Percentiles rank a stretch among this genome's conserved stretches.
phyloP scores from a whole-genome alignment of 208 protist genomes.

The Crithidia acanthocephali region DNA sequence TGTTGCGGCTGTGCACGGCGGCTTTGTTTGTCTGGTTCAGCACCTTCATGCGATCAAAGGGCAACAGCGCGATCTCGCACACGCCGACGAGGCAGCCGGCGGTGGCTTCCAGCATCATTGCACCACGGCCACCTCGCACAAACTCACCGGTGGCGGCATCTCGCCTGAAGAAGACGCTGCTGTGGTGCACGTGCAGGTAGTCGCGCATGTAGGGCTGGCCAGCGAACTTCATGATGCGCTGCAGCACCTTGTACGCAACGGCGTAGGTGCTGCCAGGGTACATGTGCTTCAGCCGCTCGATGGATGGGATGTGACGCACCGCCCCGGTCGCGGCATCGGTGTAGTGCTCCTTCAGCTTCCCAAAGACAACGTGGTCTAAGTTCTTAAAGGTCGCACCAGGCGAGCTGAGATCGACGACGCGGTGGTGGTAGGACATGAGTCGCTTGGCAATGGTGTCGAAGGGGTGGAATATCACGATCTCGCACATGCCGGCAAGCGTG shows the following conservation, averaged over 20 bases:
- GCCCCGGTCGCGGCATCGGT: conserved; percentile 9
- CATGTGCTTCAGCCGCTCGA: conserved; percentile 58
- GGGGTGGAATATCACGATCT: conserved; percentile 87
- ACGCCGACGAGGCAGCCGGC: conserved; percentile 60
- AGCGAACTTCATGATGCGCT: conserved; percentile 81
- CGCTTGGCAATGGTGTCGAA: conserved; percentile 90
- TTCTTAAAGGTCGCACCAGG: conserved; percentile 32
- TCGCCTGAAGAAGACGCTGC: conserved; percentile 36
- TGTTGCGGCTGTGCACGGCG: conserved; percentile 38
- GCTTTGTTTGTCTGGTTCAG: conserved; percentile 74
- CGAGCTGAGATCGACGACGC: conserved; percentile 47
- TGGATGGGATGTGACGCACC: conserved; percentile 29
- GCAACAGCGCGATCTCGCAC: conserved; percentile 68
- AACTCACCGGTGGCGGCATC: conserved; percentile 22
- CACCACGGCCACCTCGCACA: conserved; percentile 35
- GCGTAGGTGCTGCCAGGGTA: conserved; percentile 79
- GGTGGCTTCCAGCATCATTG: conserved; percentile 56
- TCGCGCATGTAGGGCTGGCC: conserved; percentile 79
- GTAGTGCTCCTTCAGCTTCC: conserved; percentile 39
- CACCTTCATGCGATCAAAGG: conserved; percentile 87
- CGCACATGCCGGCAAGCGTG: conserved; percentile 65
- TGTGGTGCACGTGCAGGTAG: conserved; percentile 53
- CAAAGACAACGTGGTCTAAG: conserved; percentile 54
- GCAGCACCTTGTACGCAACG: conserved; percentile 79
- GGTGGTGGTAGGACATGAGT: conserved; percentile 72